Evolutionary conservation across 2,329 filamentous ascomycete genomes (phyloP).

Genomic region (Neurospora sp.): DNA sequence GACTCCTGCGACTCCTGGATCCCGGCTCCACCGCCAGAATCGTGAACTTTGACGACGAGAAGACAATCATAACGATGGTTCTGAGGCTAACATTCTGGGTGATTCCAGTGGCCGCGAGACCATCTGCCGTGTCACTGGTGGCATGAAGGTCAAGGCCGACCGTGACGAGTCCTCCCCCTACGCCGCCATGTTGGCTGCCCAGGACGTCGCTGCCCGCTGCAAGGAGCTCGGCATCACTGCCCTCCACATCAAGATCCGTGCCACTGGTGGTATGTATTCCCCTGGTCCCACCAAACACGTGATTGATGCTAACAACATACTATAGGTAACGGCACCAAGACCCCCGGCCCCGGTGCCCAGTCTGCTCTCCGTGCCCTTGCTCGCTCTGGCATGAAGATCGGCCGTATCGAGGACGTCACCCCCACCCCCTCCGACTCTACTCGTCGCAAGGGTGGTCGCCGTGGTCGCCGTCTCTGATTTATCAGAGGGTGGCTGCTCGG

Average conservation of each 20-base stretch:
- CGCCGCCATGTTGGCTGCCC: slow-evolving; percentile 99
- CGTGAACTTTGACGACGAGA: slow-evolving; percentile 17
- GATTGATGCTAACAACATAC: neutral
- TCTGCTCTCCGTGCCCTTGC: slow-evolving; percentile 97
- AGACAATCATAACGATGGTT: slow-evolving; percentile 22
- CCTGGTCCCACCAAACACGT: neutral
- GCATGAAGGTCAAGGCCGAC: slow-evolving; percentile 99
- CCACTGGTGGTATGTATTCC: slow-evolving; percentile 73
- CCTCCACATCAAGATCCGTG: slow-evolving; percentile 99
- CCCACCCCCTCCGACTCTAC: slow-evolving; percentile 98
- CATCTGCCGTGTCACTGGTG: slow-evolving; percentile 98
- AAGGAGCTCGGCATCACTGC: slow-evolving; percentile 70
- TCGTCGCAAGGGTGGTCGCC: slow-evolving; percentile 99
- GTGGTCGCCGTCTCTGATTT: slow-evolving; percentile 97
- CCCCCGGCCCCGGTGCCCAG: slow-evolving; percentile 96
- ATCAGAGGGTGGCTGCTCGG: slow-evolving; percentile 20
- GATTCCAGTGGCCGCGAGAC: slow-evolving; percentile 95
- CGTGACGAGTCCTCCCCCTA: slow-evolving; percentile 99
- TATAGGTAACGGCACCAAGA: slow-evolving; percentile 94
- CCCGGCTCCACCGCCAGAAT: neutral
- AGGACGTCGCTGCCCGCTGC: slow-evolving; percentile 87
- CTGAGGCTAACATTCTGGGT: slow-evolving; percentile 55
- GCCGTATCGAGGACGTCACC: slow-evolving; percentile 98
- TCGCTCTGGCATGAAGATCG: slow-evolving; percentile 99
- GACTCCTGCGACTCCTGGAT: slow-evolving; percentile 5